These are phyloP conservation scores for Cadophora luteo-olivacea DNA, from an alignment of 2,329 filamentous ascomycete genomes.

Conservation along the genomic window DNA sequence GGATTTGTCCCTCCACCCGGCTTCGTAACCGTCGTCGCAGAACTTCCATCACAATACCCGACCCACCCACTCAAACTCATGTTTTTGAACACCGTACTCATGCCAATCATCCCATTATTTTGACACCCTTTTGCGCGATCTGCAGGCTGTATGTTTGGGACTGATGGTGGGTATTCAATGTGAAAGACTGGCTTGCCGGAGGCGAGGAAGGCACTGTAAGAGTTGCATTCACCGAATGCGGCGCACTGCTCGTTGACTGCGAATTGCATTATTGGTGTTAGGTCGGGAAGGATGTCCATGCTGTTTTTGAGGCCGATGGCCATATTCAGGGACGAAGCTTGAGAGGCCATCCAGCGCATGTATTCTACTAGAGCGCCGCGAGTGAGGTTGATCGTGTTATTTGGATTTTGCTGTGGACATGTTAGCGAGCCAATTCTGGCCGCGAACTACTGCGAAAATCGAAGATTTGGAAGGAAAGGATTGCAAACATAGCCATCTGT, in stretches of 20 bases:
- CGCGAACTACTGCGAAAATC: not conserved
- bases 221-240: slow-evolving; percentile 63
- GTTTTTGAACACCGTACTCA: slow-evolving; percentile 30
- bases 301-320: slow-evolving; percentile 74
- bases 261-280: slow-evolving; percentile 63
- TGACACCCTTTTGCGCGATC: slow-evolving; percentile 12
- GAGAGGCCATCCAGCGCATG: slow-evolving; percentile 63
- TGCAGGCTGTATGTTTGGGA: slow-evolving; percentile 5
- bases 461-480: not conserved
- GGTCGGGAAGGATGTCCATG: slow-evolving; percentile 59
- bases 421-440: not conserved
- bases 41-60: slow-evolving; percentile 31
- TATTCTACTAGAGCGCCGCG: slow-evolving; percentile 66
- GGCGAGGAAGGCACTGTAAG: slow-evolving; percentile 62
- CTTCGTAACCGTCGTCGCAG: slow-evolving; percentile 26
- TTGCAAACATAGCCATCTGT: slow-evolving; percentile 25
- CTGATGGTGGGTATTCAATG: slow-evolving; percentile 68
- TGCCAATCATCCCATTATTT: slow-evolving; percentile 12
- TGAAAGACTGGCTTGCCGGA: slow-evolving; percentile 73
- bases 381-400: slow-evolving; percentile 36
- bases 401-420: slow-evolving; percentile 47
- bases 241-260: slow-evolving; percentile 75
- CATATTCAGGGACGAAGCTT: slow-evolving; percentile 61
- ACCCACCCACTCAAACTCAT: slow-evolving; percentile 27
- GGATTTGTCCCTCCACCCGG: slow-evolving; percentile 24